Conservation (phyloP, 2,329 filamentous ascomycete species). For the Phaeosphaeria sp. region DNA sequence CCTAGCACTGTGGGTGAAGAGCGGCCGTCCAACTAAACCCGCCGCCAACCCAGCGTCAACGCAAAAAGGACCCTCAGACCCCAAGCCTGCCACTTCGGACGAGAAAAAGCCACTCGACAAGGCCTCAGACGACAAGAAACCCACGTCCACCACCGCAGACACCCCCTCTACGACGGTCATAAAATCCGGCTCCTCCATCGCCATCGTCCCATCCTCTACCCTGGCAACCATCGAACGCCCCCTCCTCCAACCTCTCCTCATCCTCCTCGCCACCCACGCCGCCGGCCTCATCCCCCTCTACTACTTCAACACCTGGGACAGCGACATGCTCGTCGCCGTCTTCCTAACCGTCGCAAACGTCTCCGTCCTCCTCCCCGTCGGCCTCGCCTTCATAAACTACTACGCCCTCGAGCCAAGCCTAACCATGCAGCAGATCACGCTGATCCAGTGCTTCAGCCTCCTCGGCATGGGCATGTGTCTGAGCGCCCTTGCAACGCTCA, state of each 20-base stretch:
- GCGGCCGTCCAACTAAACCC: constrained; percentile 58
- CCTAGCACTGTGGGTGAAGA: constrained; percentile 91
- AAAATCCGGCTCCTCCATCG: constrained; percentile 41
- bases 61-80: constrained; percentile 10
- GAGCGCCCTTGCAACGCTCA: constrained; percentile 89
- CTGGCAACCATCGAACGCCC: constrained; percentile 64
- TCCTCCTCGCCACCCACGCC: constrained; percentile 76
- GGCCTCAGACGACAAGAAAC: constrained; percentile 48
- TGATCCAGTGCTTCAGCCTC: constrained; percentile 91
- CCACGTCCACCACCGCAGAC: constrained; percentile 2
- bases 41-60: constrained; percentile 36
- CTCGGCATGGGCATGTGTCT: constrained; percentile 90
- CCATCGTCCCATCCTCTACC: constrained; percentile 48
- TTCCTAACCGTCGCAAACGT: constrained; percentile 43
- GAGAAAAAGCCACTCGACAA: neutral
- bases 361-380: constrained; percentile 41
- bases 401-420: constrained; percentile 52
- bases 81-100: neutral
- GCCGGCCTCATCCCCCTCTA: constrained; percentile 82
- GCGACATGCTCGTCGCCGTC: constrained; percentile 46
- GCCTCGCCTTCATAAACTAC: constrained; percentile 34
- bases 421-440: constrained; percentile 72
- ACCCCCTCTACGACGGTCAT: constrained; percentile 30
- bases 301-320: constrained; percentile 78
- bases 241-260: constrained; percentile 73